Conservation (phyloP, 2,329 filamentous ascomycete genomes). For the Akanthomyces dipterigenus region DNA sequence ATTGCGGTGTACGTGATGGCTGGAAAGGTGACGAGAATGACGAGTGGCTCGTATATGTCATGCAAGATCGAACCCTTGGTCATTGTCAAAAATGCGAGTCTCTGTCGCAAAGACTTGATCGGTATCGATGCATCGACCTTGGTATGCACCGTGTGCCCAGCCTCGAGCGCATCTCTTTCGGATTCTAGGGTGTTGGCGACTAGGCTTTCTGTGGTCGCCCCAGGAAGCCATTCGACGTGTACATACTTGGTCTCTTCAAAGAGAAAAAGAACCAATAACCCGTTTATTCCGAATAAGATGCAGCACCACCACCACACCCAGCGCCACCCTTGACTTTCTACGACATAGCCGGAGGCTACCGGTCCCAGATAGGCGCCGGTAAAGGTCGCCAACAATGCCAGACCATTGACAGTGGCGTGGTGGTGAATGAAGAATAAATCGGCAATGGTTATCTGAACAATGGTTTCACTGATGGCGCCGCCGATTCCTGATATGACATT, state of each 20-base stretch:
- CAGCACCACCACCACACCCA: conserved; percentile 33
- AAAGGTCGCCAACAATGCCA: conserved; percentile 32
- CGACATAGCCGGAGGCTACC: conserved; percentile 23
- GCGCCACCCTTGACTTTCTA: conserved; percentile 21
- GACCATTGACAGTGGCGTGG: conserved; percentile 36
- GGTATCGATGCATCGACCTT: conserved; percentile 16
- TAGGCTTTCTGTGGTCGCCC: neutral
- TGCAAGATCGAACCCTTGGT: conserved; percentile 13
- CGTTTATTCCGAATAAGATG: conserved; percentile 17
- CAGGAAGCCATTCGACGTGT: neutral
- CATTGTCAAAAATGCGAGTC: conserved; percentile 18
- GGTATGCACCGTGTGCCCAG: conserved; percentile 25
- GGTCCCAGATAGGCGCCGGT: conserved; percentile 24
- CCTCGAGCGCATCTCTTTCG: neutral
- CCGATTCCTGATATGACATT: conserved; percentile 30
- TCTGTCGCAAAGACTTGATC: conserved; percentile 15
- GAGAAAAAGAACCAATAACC: conserved; percentile 25
- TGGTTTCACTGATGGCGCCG: conserved; percentile 32
- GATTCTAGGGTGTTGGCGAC: neutral
- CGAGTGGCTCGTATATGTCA: conserved; percentile 14
- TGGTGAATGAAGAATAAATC: conserved; percentile 28
- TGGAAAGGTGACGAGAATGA: conserved; percentile 18
- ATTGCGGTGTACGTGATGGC: conserved; percentile 32
- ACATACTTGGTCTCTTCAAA: conserved; percentile 26
- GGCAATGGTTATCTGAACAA: conserved; percentile 31